Evolutionary conservation across 441 rosid genomes (phyloP).

Genomic region (Bruguiera hainesii): DNA sequence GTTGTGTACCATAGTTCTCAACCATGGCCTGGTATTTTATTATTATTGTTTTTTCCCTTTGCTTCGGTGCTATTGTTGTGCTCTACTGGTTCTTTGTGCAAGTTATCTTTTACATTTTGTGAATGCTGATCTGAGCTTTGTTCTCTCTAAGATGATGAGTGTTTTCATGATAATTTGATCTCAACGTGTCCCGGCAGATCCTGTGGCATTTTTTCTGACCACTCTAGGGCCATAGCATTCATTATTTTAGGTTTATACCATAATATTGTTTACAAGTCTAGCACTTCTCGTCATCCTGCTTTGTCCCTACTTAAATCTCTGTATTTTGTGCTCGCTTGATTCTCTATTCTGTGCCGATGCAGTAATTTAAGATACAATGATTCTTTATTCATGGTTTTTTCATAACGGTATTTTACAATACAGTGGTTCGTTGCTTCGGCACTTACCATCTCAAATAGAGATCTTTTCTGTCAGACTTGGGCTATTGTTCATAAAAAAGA

Average conservation of each 20-base stretch:
- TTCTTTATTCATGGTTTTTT: no score
- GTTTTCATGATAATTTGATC: no score
- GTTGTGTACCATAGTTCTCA: slow-evolving; percentile 92
- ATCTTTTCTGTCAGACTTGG: background rate
- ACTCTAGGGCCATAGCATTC: no score
- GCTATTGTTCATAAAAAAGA: no score
- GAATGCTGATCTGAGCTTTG: no score
- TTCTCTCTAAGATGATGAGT: no score
- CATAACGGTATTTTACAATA: background rate
- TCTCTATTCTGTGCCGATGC: no score
- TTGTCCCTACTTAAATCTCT: background rate
- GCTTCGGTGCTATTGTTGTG: background rate
- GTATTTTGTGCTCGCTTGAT: background rate
- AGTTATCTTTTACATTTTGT: background rate
- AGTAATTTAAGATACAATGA: no score
- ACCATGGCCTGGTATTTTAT: slow-evolving; percentile 86
- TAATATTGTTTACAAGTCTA: background rate
- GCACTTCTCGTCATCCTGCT: background rate
- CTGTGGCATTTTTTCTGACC: no score
- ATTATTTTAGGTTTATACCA: background rate
- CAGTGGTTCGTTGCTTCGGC: background rate
- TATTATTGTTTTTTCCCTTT: background rate
- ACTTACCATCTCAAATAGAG: background rate
- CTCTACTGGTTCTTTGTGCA: background rate
- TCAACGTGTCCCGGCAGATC: no score